Conservation (phyloP, 495 filamentous ascomycete species). For the Xylona heveae region DNA sequence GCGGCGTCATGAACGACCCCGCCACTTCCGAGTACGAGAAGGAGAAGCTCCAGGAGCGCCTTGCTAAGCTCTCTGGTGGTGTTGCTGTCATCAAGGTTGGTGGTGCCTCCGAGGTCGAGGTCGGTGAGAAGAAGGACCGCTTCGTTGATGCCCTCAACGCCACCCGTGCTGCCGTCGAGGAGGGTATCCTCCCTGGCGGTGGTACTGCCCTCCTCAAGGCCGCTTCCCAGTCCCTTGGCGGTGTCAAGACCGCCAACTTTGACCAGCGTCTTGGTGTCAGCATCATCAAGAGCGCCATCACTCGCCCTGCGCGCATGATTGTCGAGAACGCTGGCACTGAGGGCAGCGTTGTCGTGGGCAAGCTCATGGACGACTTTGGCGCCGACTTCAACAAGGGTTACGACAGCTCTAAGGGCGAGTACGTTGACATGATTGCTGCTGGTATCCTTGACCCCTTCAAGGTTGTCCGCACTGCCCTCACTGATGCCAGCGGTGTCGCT, state of each 20-base stretch:
- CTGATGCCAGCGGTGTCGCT: slow-evolving; percentile 90
- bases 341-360: slow-evolving; percentile 91
- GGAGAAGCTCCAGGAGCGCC: slow-evolving; percentile 99
- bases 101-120: slow-evolving; percentile 92
- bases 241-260: slow-evolving; percentile 80
- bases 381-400: slow-evolving; percentile 94
- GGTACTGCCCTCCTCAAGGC: slow-evolving; percentile 97
- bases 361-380: slow-evolving; percentile 87
- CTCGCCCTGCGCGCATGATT: slow-evolving; percentile 78
- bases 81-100: slow-evolving; percentile 99
- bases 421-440: slow-evolving; percentile 90
- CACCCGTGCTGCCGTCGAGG: slow-evolving; percentile 93
- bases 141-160: slow-evolving; percentile 97
- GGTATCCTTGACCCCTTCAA: slow-evolving; percentile 99
- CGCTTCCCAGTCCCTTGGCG: slow-evolving; percentile 62
- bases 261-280: slow-evolving; percentile 96
- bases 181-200: slow-evolving; percentile 95
- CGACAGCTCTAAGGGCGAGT: slow-evolving; percentile 89
- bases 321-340: slow-evolving; percentile 95
- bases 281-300: slow-evolving; percentile 96
- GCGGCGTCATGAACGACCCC: slow-evolving; percentile 84
- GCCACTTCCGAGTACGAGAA: slow-evolving; percentile 96
- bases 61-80: slow-evolving; percentile 96
- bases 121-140: slow-evolving; percentile 98
- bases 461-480: slow-evolving; percentile 87